Evolutionary conservation across 2,329 filamentous ascomycete species (phyloP).

Genomic region (Dactylella cylindrospora): DNA sequence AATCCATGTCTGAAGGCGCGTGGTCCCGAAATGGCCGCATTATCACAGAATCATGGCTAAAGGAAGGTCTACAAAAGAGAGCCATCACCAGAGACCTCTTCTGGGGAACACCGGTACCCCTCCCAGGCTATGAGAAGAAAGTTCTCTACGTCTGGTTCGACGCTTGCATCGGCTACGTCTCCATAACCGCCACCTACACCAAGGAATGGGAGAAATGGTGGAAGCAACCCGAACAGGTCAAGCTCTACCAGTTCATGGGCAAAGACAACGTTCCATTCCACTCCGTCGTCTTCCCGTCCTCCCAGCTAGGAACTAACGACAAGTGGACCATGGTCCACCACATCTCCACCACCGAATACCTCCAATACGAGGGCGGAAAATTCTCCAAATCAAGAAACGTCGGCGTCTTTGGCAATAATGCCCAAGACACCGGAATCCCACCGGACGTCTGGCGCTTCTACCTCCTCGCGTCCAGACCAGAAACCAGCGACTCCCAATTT

Average conservation of each 20-base stretch:
- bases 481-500: conserved; percentile 84
- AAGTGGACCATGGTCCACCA: conserved; percentile 89
- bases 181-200: conserved; percentile 88
- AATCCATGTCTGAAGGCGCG: conserved; percentile 70
- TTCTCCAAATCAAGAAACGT: conserved; percentile 89
- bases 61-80: conserved; percentile 78
- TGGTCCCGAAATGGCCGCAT: conserved; percentile 75
- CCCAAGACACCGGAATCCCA: conserved; percentile 79
- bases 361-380: conserved; percentile 86
- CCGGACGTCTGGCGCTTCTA: conserved; percentile 94
- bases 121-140: conserved; percentile 67
- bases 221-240: conserved; percentile 83
- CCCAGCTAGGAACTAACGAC: conserved; percentile 78
- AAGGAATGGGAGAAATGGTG: conserved; percentile 92
- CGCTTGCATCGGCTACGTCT: conserved; percentile 91
- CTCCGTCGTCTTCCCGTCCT: conserved; percentile 86
- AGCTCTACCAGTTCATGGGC: conserved; percentile 93
- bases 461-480: conserved; percentile 79
- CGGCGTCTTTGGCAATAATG: conserved; percentile 88
- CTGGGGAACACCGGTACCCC: conserved; percentile 68
- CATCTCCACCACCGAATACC: conserved; percentile 83
- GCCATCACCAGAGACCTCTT: conserved; percentile 90
- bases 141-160: conserved; percentile 95
- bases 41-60: conserved; percentile 79
- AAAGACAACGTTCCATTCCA: conserved; percentile 89